phyloP scores from a whole-genome alignment of 2,329 filamentous ascomycete genomes.

The Fusarium vanettenii region DNA sequence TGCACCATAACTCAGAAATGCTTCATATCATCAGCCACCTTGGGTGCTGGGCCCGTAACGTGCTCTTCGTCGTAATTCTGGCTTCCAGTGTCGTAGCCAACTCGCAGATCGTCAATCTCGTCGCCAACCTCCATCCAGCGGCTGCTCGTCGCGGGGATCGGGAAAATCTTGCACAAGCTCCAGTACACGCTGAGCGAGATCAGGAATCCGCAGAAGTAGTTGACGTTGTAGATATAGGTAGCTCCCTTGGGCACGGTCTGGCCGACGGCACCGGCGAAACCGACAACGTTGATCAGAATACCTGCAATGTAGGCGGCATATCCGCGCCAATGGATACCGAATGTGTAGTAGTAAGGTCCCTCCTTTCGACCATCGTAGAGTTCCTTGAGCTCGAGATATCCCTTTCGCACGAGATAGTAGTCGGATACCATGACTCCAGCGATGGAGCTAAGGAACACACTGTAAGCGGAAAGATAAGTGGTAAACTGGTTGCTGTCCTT shows the following conservation, averaged over 20 bases:
- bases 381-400: conserved; percentile 81
- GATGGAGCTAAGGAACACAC: conserved; percentile 92
- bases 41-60: conserved; percentile 17
- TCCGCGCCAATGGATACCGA: conserved; percentile 83
- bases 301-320: conserved; percentile 86
- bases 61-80: conserved; percentile 55
- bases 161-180: conserved; percentile 73
- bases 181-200: conserved; percentile 77
- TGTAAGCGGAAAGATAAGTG: conserved; percentile 91
- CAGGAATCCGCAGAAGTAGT: conserved; percentile 89
- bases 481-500: conserved; percentile 84
- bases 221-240: conserved; percentile 87
- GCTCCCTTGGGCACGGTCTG: conserved; percentile 78
- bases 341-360: conserved; percentile 79
- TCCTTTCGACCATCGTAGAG: conserved; percentile 78
- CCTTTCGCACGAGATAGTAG: conserved; percentile 87
- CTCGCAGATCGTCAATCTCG: conserved; percentile 65
- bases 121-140: conserved; percentile 82
- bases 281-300: conserved; percentile 91
- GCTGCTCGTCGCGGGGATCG: conserved; percentile 79
- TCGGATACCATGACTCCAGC: conserved; percentile 91
- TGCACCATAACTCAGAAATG: conserved; percentile 14
- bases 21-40: conserved; percentile 19
- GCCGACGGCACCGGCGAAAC: conserved; percentile 86
- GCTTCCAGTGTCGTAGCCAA: conserved; percentile 58